Conservation (phyloP, 192 early-diverging fungal species). For the Powellomyces hirtus region DNA sequence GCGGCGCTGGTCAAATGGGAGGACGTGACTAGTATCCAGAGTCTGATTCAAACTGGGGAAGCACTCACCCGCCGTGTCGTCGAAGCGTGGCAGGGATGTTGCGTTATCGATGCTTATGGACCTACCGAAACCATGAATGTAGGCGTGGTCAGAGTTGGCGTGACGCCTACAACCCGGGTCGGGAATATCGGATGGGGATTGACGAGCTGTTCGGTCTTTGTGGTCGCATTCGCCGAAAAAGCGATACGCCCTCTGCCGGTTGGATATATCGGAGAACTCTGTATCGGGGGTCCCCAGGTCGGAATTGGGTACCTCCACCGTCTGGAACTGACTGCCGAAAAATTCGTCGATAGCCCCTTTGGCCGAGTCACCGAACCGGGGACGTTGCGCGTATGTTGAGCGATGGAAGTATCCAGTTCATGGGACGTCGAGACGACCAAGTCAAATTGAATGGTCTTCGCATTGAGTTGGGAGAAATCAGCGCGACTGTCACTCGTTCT, state of each 20-base stretch:
- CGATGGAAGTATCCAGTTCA: background rate
- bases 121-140: conserved; percentile 24
- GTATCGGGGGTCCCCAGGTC: conserved; percentile 37
- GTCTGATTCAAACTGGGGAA: conserved; percentile 16
- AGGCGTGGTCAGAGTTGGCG: background rate
- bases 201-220: background rate
- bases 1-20: background rate
- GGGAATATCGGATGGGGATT: background rate
- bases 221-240: background rate
- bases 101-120: conserved; percentile 19
- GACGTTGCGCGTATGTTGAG: conserved; percentile 19
- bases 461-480: conserved; percentile 27
- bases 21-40: background rate
- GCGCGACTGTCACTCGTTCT: background rate
- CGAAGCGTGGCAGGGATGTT: conserved; percentile 1
- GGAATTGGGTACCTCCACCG: conserved; percentile 29
- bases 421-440: conserved; percentile 9
- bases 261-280: conserved; percentile 44
- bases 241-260: conserved; percentile 20
- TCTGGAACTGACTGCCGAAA: conserved; percentile 24
- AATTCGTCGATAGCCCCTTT: conserved; percentile 12
- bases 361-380: conserved; percentile 21
- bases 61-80: conserved; percentile 6
- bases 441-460: conserved; percentile 26
- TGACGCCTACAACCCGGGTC: background rate